Conservation (phyloP, 2,329 filamentous ascomycete genomes). For the Xylaria sp. region DNA sequence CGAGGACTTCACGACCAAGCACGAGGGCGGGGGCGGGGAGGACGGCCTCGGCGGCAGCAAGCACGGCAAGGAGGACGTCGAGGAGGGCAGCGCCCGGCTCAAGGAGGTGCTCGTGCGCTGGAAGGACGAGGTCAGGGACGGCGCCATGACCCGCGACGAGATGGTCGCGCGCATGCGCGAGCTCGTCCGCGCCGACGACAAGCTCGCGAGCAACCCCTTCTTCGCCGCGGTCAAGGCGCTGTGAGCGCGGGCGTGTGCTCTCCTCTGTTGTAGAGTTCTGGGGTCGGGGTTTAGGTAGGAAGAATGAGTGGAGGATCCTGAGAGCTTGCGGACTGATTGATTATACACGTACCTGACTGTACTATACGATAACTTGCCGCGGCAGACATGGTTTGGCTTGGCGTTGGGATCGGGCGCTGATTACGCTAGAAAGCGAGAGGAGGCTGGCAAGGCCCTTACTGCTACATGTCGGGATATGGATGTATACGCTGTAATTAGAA, state of each 20-base stretch:
- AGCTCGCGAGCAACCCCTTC: constrained; percentile 66
- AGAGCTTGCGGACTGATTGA: not conserved
- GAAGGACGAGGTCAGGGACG: constrained; percentile 73
- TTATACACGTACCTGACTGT: too few relatives aligned
- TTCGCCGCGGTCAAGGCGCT: constrained; percentile 67
- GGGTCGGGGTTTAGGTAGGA: not conserved
- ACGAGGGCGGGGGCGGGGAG: constrained; percentile 55
- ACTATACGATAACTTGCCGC: not conserved
- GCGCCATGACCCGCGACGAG: constrained; percentile 68
- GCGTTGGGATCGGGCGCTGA: not conserved
- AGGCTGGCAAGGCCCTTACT: too few relatives aligned
- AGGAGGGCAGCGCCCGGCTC: constrained; percentile 81
- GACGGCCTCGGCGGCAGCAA: constrained; percentile 40
- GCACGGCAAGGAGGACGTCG: constrained; percentile 83
- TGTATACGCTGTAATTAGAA: not conserved
- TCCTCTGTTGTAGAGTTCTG: too few relatives aligned
- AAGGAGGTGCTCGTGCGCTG: constrained; percentile 83
- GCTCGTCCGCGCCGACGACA: constrained; percentile 73
- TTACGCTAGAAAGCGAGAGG: not conserved
- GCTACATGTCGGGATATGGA: not conserved
- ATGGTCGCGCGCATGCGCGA: constrained; percentile 80
- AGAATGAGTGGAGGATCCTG: not conserved
- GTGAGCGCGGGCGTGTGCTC: constrained; percentile 39
- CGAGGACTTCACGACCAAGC: constrained; percentile 88
- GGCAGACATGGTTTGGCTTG: not conserved